These are phyloP conservation scores for Amylostereum areolatum DNA, from an alignment of 1,284 basidiomycete genomes.

Conservation along the genomic window DNA sequence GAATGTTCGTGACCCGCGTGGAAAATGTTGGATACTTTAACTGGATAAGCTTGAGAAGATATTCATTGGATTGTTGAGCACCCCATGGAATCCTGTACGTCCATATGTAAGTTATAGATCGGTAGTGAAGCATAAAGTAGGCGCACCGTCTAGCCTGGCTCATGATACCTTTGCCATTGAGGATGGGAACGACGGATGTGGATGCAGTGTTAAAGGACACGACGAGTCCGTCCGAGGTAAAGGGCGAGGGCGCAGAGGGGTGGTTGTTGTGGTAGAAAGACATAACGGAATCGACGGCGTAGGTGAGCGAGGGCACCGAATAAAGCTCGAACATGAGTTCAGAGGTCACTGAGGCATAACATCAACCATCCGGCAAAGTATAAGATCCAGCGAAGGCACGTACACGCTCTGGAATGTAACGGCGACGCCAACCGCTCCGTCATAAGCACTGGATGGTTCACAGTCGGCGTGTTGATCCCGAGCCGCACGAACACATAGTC, in stretches of 20 bases:
- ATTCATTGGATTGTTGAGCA: conserved; percentile 83
- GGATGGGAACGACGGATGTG: conserved; percentile 83
- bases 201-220: conserved; percentile 83
- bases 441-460: conserved; percentile 92
- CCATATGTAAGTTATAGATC: not conserved
- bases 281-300: conserved; percentile 90
- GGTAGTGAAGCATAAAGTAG: not conserved
- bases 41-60: conserved; percentile 88
- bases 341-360: conserved; percentile 76
- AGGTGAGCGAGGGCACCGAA: conserved; percentile 80
- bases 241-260: conserved; percentile 30
- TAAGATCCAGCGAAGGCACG: conserved; percentile 24
- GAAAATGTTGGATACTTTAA: conserved; percentile 91
- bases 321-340: conserved; percentile 98
- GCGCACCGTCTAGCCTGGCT: conserved; percentile 78
- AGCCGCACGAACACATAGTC: conserved; percentile 90
- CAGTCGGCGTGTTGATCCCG: conserved; percentile 72
- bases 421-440: conserved; percentile 90
- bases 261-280: conserved; percentile 80
- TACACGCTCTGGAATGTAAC: conserved; percentile 81
- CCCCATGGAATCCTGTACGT: conserved; percentile 87
- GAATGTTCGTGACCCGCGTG: conserved; percentile 48
- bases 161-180: conserved; percentile 75
- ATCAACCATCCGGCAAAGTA: not conserved
- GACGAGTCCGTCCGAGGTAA: conserved; percentile 68